Evolutionary conservation across 306 rosid genomes (phyloP).

Genomic region (Comarum palustre): DNA sequence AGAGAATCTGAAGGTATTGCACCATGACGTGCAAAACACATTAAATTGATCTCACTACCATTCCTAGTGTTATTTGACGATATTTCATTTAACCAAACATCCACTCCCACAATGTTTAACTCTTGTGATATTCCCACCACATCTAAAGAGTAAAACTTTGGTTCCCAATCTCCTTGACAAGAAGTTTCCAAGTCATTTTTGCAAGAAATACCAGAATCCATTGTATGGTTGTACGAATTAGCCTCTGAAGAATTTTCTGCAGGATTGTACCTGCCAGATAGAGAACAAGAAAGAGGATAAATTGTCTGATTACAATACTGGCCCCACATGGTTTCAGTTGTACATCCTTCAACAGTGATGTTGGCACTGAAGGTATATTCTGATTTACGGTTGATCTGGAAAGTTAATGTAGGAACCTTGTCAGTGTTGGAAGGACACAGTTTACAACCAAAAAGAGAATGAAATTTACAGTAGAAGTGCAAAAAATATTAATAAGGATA

Average conservation of each 20-base stretch:
- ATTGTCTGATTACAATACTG: constrained; percentile 77
- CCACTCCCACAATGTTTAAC: constrained; percentile 51
- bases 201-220: constrained; percentile 47
- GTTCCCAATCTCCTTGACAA: constrained; percentile 58
- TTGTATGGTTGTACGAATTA: constrained; percentile 33
- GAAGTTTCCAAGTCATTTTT: constrained; percentile 45
- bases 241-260: constrained; percentile 28
- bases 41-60: constrained; percentile 42
- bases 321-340: constrained; percentile 62
- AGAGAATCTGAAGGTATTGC: constrained; percentile 65
- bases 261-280: constrained; percentile 33
- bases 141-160: constrained; percentile 60
- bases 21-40: constrained; percentile 77
- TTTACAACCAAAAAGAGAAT: neutral
- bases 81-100: constrained; percentile 47
- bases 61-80: constrained; percentile 36
- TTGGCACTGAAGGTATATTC: constrained; percentile 70
- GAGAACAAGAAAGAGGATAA: constrained; percentile 63
- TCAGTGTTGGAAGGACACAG: constrained; percentile 3
- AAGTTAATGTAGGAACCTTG: constrained; percentile 15
- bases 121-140: constrained; percentile 56
- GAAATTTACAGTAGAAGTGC: constrained; percentile 11
- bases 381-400: constrained; percentile 74
- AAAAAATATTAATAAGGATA: neutral
- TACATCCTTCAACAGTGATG: constrained; percentile 79